A percentile compares a stretch with the other conserved stretches of the same genome.
These are phyloP conservation scores for Calvatia gigantea DNA, from an alignment of 768 basidiomycete species.

Conservation along the genomic window DNA sequence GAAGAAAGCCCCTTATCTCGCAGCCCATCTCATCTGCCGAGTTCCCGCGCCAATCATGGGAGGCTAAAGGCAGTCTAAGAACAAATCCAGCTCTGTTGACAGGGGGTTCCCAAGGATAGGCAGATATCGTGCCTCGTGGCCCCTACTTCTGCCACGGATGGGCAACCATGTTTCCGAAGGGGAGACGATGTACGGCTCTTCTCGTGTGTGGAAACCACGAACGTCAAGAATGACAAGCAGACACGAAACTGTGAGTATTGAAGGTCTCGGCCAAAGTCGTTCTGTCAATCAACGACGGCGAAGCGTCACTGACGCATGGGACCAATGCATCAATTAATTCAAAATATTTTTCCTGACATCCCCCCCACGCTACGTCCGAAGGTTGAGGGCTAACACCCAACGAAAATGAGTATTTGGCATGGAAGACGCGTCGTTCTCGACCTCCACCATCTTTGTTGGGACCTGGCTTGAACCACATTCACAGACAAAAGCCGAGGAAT, in stretches of 20 bases:
- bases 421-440: conserved; percentile 2
- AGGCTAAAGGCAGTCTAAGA: too few species aligned
- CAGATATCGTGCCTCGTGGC: too few species aligned
- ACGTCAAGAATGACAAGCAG: background rate
- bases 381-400: background rate
- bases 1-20: too few species aligned
- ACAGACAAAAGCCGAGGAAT: background rate
- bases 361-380: background rate
- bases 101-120: too few species aligned
- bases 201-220: background rate
- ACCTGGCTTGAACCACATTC: background rate
- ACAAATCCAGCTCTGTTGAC: too few species aligned
- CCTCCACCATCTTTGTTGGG: conserved; percentile 4
- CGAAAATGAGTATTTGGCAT: background rate
- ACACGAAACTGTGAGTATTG: background rate
- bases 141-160: too few species aligned
- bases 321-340: background rate
- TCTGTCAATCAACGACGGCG: background rate
- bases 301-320: too few species aligned
- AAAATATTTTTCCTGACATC: background rate
- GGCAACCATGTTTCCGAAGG: too few species aligned
- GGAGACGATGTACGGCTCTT: too few species aligned
- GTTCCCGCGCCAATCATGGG: too few species aligned
- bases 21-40: too few species aligned
- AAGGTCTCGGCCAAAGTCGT: too few species aligned